Base-by-base conservation (phyloP, 345 rosid species). In the Triadica sebifera region DNA sequence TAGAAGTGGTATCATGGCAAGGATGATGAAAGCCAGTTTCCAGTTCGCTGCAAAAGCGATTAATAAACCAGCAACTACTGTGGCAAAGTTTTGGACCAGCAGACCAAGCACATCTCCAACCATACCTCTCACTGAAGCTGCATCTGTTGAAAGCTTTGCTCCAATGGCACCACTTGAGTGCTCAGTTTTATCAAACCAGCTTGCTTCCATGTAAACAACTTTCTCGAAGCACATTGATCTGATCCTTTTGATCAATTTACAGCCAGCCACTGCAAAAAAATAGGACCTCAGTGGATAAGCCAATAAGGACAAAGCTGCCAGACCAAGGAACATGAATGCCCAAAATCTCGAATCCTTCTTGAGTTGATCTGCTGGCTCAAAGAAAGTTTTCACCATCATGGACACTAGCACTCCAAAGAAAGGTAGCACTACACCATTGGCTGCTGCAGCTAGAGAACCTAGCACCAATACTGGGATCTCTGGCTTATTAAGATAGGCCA, bases 151-250 rank as follows among this genome's bases (percentile, higher is more conserved):
- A 45, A 71, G 74, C 65, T 53, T 57, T 24, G 74, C 66, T 24
- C 74, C 74, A 71, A 71, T 43, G 24, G 56, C 66, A 58, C 74
- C 74, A 45, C 65, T 71, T 22, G 74, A 58, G 65, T 46, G 74
- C 9, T 45, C 66, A 24, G 56, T 8, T 58, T 58, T 37, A 58
- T 24, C 74, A 25, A 71, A 71, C 74, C 74, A 71, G 25, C 74
- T 46, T 25, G 45, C 56, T 58, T 71, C 74, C 66, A 45, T 71
- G 24, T 74, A 47, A 65, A 74, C 63, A 25, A 74, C 41, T 53
- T 65, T 74, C 58, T 74, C 70, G 8, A 74, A 74, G 19, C 77
- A 74, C 70, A 74, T 65, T 24, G 70, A 53, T 65, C 77, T 65
- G 20, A 74, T 52, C 70, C 77, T 41, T 65, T 65, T 53, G 8